phyloP scores from a whole-genome alignment of 2,329 filamentous ascomycete genomes.

The Cordyceps sp. region DNA sequence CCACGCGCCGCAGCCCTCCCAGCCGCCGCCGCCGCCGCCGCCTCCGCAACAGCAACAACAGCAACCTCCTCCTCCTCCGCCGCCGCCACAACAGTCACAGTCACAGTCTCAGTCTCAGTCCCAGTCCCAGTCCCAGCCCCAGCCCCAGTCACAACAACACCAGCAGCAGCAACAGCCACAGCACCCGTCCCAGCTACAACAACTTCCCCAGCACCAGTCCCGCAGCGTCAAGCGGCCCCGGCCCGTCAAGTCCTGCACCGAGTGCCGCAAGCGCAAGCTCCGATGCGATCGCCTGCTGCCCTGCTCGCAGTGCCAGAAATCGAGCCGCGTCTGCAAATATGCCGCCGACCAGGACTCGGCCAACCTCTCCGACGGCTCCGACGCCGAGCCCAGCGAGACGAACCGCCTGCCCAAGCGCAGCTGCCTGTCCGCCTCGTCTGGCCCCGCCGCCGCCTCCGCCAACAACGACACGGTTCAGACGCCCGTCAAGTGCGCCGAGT shows the following conservation, averaged over 20 bases:
- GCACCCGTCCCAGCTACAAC: constrained; percentile 5
- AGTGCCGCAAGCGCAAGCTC: constrained; percentile 40
- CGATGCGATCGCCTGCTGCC: constrained; percentile 38
- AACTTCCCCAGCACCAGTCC: constrained; percentile 13
- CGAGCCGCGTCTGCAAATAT: constrained; percentile 35
- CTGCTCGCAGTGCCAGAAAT: constrained; percentile 41
- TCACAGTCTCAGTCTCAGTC: constrained; percentile 3
- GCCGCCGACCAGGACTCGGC: constrained; percentile 29
- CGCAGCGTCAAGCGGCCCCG: constrained; percentile 35
- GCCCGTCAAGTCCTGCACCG: constrained; percentile 38
- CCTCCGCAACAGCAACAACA: no score
- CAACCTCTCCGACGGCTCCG: constrained; percentile 32
- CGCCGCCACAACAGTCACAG: no score
- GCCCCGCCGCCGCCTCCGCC: constrained; percentile 6
- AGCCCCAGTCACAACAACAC: constrained; percentile 3
- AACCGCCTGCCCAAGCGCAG: constrained; percentile 22
- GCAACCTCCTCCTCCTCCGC: no score
- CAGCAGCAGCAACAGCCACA: constrained; percentile 11
- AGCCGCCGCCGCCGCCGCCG: no score
- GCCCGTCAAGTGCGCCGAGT: constrained; percentile 16
- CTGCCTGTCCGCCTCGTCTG: constrained; percentile 12
- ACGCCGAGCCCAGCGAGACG: constrained; percentile 17
- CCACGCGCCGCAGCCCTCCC: constrained; percentile 2
- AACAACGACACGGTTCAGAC: constrained; percentile 10
- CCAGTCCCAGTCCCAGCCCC: constrained; percentile 2